Base-by-base conservation (phyloP, 257 asterid species). In the Nicotiana tabacum region DNA sequence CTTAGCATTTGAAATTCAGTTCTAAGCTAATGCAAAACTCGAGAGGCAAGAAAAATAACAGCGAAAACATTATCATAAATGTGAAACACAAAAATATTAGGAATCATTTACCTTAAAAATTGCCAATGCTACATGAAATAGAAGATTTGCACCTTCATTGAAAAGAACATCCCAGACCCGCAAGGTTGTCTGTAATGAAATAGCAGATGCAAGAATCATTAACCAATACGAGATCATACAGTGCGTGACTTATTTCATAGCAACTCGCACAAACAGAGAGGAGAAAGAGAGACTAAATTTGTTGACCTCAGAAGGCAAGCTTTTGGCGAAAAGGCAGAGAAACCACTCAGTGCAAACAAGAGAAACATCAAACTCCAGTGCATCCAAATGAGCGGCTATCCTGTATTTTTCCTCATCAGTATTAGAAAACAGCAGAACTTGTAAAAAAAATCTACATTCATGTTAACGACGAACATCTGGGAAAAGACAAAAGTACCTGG, bases 311-410 rank as follows among this genome's bases (percentile, higher is more conserved):
- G 99, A 94, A 21, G 99, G 99, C 87, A 96, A 90, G 92, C 99
- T 96, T 85, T 96, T 96, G 70, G 98, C 91, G 85, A 91, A 96
- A 66, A 96, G 94, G 88, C 99, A 96, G 53, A 96, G 89, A 87
- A 96, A 96, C 99, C 99, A 96, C 86, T 96, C 99, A 0, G 99
- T 94, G 90, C 97, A 94, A 83, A 96, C 99, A 81, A 96, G 98
- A 78, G 99, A 94, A 83, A 96, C 99, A 53, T 96, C 99, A 72
- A 96, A 96, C 81, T 96, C 99, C 91, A 96, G 78, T 83, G 95
- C 86, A 69, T 91, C 97, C 90, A 96, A 88, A 85, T 96, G 98
- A 84, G 98, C 87, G 37, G 97, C 91, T 82, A 94, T 88, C 95
- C 98, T 96, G 97, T 88, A 91, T 27, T 21, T 78, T 39, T 80